Evolutionary conservation across 106 monocot species (phyloP), one percentile per base, ranked within the genome.

Genomic region (Ottelia alismoides): DNA sequence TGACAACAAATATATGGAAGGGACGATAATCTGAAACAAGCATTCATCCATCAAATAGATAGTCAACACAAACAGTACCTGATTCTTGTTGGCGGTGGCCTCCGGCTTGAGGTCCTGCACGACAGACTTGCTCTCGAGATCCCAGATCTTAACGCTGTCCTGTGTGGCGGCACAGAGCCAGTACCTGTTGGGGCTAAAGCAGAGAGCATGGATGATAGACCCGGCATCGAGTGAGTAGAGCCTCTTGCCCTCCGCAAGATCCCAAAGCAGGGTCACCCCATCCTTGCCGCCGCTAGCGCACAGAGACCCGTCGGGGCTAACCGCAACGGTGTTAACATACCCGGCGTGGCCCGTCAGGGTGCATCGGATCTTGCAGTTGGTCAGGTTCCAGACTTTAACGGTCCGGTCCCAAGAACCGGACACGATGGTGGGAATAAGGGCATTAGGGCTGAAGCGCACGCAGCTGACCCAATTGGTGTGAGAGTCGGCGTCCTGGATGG

Each of bases 191-290:
- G 48, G 48, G 20, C 48, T 52, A 20, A 52, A 52, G 25, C 23
- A 52, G 17, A 52, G 52, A 52, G 52, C 52, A 26, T 52, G 3
- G 7, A 49, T 49, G 19, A 49, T 49, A 20, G 23, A 4, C 52
- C 52, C 52, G 17, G 17, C 52, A 25, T 52, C 52, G 25, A 52
- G 52, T 2, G 52, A 52, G 52, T 52, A 52, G 17, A 52, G 52
- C 11, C 25, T 25, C 25, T 52, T 52, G 23, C 11, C 52, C 17
- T 52, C 52, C 22, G 52, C 52, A 5, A 52, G 52, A 26, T 52
- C 52, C 52, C 52, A 22, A 4, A 52, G 52, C 52, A 52, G 17
- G 5, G 52, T 52, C 9, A 52, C 25, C 17, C 25, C 25, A 17
- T 52, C 52, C 25, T 52, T 52, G 23, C 52, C 23, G 4, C 52